Percentiles rank a stretch among this genome's conserved stretches.
Conservation (phyloP, 2,329 filamentous ascomycete genomes). For the Calonectria henricotiae region DNA sequence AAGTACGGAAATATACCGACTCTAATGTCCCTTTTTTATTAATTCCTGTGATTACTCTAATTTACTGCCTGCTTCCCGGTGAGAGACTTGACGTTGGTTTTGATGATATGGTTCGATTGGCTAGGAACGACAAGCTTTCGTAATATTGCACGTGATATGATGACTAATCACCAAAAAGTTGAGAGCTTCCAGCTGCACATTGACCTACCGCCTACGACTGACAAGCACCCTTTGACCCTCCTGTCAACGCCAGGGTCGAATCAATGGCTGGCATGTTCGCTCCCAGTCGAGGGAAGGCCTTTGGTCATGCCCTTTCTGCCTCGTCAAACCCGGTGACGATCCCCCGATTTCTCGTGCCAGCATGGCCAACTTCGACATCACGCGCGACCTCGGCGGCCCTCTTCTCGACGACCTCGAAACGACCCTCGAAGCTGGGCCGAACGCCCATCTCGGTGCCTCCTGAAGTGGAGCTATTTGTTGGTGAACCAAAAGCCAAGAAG, state of each 20-base stretch:
- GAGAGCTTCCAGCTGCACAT: slow-evolving; percentile 43
- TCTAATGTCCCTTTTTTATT: background rate
- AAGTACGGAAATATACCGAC: slow-evolving; percentile 55
- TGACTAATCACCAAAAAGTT: slow-evolving; percentile 60
- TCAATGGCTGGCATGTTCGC: slow-evolving; percentile 74
- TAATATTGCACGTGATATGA: slow-evolving; percentile 50
- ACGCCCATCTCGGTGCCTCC: slow-evolving; percentile 86
- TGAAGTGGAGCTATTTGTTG: slow-evolving; percentile 83
- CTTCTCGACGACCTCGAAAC: slow-evolving; percentile 81
- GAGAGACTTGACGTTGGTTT: background rate
- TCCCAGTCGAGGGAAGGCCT: slow-evolving; percentile 73
- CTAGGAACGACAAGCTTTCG: no score
- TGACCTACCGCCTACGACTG: slow-evolving; percentile 39
- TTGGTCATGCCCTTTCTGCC: slow-evolving; percentile 69
- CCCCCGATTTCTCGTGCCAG: slow-evolving; percentile 81
- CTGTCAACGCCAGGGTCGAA: slow-evolving; percentile 30
- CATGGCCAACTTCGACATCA: slow-evolving; percentile 73
- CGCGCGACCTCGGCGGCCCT: slow-evolving; percentile 43
- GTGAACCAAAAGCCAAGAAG: slow-evolving; percentile 72
- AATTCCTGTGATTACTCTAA: background rate
- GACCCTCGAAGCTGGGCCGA: slow-evolving; percentile 87
- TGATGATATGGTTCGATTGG: background rate
- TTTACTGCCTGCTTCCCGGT: background rate
- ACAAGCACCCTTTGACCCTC: slow-evolving; percentile 39
- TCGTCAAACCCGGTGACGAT: slow-evolving; percentile 69